Evolutionary conservation across 2,329 filamentous ascomycete genomes (phyloP).

Genomic region (Exophiala aquamarina): DNA sequence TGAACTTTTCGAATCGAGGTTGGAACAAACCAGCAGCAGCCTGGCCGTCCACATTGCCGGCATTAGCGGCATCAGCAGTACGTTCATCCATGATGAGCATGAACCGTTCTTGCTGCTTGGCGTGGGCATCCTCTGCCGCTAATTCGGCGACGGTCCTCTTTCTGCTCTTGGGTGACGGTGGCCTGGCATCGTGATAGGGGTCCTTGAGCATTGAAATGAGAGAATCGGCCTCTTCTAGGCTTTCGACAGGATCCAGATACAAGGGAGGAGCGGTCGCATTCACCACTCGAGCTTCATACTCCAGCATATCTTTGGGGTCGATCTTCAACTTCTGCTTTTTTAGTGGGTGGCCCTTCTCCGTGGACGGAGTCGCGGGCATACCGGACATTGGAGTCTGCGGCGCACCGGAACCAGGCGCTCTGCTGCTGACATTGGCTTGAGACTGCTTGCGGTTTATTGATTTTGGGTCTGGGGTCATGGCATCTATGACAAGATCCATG

Average conservation of each 20-base stretch:
- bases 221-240: slow-evolving; percentile 65
- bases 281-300: slow-evolving; percentile 74
- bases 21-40: slow-evolving; percentile 74
- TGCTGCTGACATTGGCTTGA: slow-evolving; percentile 40
- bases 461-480: slow-evolving; percentile 65
- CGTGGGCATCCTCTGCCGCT: slow-evolving; percentile 88
- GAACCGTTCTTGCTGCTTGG: slow-evolving; percentile 83
- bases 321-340: slow-evolving; percentile 77
- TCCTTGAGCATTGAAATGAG: slow-evolving; percentile 72
- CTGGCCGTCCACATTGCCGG: slow-evolving; percentile 71
- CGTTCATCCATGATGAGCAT: slow-evolving; percentile 92
- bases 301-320: slow-evolving; percentile 69
- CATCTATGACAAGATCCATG: slow-evolving; percentile 73
- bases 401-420: slow-evolving; percentile 43
- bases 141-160: slow-evolving; percentile 95
- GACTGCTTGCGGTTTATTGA: slow-evolving; percentile 49
- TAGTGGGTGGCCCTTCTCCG: slow-evolving; percentile 52
- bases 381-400: slow-evolving; percentile 67
- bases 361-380: slow-evolving; percentile 62
- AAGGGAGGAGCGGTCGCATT: slow-evolving; percentile 72
- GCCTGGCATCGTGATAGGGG: slow-evolving; percentile 72
- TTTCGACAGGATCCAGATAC: slow-evolving; percentile 73
- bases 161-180: slow-evolving; percentile 81
- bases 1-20: slow-evolving; percentile 85
- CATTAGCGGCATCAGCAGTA: slow-evolving; percentile 58